phyloP scores from a whole-genome alignment of 352 stramenopile species.

The Thalassiosira ordinaria region DNA sequence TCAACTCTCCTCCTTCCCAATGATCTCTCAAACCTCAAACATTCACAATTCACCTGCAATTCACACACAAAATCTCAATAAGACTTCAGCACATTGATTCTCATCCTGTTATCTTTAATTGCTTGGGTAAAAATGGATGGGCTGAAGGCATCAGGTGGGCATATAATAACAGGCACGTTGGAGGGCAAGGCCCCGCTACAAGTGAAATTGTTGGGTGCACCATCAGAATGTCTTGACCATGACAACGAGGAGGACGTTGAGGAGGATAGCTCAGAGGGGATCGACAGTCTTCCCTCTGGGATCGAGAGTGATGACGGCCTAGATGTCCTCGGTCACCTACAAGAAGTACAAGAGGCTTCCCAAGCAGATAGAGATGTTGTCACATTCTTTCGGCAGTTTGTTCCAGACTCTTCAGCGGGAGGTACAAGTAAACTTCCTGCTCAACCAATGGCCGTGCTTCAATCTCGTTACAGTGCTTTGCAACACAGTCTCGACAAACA shows the following conservation, averaged over 20 bases:
- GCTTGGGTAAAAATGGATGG: slow-evolving; percentile 16
- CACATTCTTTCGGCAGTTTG: slow-evolving; percentile 24
- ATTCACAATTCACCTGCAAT: too few species aligned
- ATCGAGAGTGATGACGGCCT: neutral
- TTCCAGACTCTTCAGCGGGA: slow-evolving; percentile 1
- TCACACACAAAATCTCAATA: too few species aligned
- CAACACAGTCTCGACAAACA: slow-evolving; percentile 32
- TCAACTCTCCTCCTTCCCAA: too few species aligned
- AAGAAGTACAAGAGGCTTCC: neutral
- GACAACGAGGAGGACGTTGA: neutral
- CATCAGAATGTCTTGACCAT: neutral
- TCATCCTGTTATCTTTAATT: too few species aligned
- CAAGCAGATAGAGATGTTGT: slow-evolving; percentile 21
- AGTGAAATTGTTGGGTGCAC: slow-evolving; percentile 1
- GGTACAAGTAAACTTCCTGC: neutral
- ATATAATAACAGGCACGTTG: too few species aligned
- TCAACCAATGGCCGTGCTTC: slow-evolving; percentile 29
- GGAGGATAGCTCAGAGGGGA: neutral
- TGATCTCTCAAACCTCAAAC: too few species aligned
- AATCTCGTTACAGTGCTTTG: slow-evolving; percentile 22
- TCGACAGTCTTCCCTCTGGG: neutral
- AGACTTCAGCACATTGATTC: too few species aligned
- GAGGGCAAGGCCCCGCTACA: neutral
- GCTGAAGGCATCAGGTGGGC: slow-evolving; percentile 2
- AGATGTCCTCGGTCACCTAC: too few species aligned